Conservation (phyloP, 2,329 filamentous ascomycete genomes). For the Venturiaceae sp. region DNA sequence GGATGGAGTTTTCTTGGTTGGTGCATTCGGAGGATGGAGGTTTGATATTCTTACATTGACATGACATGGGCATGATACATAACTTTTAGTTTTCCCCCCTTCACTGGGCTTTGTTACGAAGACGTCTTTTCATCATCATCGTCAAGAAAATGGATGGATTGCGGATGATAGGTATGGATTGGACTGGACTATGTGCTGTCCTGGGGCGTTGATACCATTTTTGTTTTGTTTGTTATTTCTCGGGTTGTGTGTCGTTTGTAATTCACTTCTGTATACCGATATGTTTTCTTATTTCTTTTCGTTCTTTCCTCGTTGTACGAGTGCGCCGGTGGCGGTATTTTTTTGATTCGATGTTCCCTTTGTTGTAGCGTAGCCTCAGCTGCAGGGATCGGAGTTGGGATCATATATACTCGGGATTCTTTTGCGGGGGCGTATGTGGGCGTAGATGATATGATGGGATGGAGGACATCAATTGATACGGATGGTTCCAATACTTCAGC, state of each 20-base stretch:
- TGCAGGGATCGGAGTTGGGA: too few species aligned
- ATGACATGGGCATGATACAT: background rate
- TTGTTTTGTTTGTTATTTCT: background rate
- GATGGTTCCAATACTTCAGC: too few species aligned
- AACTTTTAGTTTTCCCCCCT: constrained; percentile 1
- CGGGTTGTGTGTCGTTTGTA: background rate
- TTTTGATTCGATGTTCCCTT: too few species aligned
- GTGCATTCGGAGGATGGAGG: background rate
- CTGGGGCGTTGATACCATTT: background rate
- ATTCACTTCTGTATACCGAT: background rate
- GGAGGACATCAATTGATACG: background rate
- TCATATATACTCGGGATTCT: too few species aligned
- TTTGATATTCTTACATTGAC: background rate
- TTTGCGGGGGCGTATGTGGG: too few species aligned
- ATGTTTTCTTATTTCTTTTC: background rate
- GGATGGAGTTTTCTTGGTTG: background rate
- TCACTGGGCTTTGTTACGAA: too few species aligned
- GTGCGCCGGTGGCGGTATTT: background rate
- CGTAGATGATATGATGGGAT: background rate
- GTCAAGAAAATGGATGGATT: background rate
- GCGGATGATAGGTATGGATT: background rate
- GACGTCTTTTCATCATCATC: background rate
- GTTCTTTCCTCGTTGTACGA: background rate
- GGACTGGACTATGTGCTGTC: background rate
- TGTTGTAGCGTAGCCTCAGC: too few species aligned